A percentile compares a stretch with the other conserved stretches of the same genome.
Evolutionary conservation across 2,329 filamentous ascomycete genomes (phyloP).

Genomic region (Trichophyton benhamiae): DNA sequence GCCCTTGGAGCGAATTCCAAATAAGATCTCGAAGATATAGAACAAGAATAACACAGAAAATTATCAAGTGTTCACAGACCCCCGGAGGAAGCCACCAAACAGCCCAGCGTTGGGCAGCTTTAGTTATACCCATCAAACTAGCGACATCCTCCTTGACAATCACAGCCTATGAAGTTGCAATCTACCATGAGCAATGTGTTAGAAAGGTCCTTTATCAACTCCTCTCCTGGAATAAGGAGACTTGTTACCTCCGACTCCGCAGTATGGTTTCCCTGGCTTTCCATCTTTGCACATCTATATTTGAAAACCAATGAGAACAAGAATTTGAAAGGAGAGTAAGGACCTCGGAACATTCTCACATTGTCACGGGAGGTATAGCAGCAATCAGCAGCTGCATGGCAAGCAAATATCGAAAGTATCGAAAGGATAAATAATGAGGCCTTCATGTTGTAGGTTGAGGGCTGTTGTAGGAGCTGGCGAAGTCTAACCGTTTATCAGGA

Average conservation of each 20-base stretch:
- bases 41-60: too few species aligned
- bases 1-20: too few species aligned
- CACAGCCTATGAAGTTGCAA: background rate
- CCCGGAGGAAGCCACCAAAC: too few species aligned
- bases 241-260: background rate
- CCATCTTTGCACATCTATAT: background rate
- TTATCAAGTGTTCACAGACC: too few species aligned
- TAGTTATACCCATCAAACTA: too few species aligned
- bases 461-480: background rate
- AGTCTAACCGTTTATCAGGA: background rate
- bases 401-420: background rate
- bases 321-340: background rate
- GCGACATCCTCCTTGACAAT: background rate
- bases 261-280: background rate
- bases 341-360: background rate
- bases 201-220: background rate
- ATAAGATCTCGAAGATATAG: too few species aligned
- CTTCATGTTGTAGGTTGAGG: background rate
- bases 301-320: background rate
- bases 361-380: background rate
- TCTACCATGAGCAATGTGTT: background rate
- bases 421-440: background rate
- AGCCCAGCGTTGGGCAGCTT: too few species aligned
- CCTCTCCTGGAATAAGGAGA: background rate
- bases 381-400: background rate